Evolutionary conservation across 2,329 filamentous ascomycete genomes (phyloP), one percentile per base, ranked within the genome.

Genomic region (Didymella arachidicola): DNA sequence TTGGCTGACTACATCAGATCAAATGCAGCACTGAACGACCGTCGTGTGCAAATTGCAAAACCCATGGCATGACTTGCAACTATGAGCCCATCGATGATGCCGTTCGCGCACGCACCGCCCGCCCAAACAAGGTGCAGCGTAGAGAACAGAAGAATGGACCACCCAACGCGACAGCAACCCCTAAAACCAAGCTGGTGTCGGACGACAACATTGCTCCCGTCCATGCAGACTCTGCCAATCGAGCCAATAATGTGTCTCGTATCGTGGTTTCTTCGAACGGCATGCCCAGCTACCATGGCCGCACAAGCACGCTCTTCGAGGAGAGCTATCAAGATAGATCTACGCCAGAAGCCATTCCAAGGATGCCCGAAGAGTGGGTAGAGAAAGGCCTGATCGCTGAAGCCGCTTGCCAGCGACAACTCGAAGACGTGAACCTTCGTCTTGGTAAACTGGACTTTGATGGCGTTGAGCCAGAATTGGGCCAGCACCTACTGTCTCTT

Each of bases 361-460:
- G 60, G 10, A 68, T 70, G 62, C 59, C 70, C 7, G 72, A 75
- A 47, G 77, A 78, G 16, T 80, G 79, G 77, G 74, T 82, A 25
- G 76, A 81, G 52, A 79, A 79, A 49, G 75, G 79, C 12, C 69
- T 84, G 6, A 77, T 84, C 47, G 81, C 79, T 16, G 80, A 83
- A 63, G 80, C 81, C 30, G 78, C 79, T 0, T 76, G 78, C 50
- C 80, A 83, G 62, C 73, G 82, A 63, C 83, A 86, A 56, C 70
- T 84, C 10, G 83, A 86, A 55, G 74, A 77, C 0, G 71, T 84
- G 53, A 81, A 85, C 60, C 76, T 80, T 39, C 71, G 76, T 4
- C 70, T 77, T 16, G 78, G 77, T 1, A 79, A 79, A 52, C 76
- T 85, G 3, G 83, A 86, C 64, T 85, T 87, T 66, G 83, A 86